A percentile compares a stretch with the other conserved stretches of the same genome.
phyloP scores from a whole-genome alignment of 2,329 filamentous ascomycete species.

The Leptographium wingfieldii region DNA sequence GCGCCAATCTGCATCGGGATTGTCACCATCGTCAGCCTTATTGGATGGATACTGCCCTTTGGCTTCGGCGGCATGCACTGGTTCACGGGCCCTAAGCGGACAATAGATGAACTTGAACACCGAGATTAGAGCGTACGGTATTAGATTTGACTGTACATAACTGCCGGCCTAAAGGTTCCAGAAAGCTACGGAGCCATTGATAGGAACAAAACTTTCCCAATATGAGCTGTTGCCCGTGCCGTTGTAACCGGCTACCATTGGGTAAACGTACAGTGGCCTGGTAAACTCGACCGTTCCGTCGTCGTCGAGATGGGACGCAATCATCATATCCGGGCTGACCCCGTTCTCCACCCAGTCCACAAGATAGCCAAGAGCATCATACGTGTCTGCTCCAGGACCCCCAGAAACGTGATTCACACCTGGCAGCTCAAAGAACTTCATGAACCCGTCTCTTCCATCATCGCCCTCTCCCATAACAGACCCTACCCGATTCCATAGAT shows the following conservation, averaged over 20 bases:
- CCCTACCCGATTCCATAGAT: neutral
- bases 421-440: neutral
- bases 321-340: neutral
- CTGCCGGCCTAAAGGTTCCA: neutral
- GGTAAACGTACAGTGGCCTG: neutral
- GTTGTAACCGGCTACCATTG: neutral
- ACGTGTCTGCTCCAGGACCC: neutral
- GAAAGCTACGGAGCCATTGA: slow-evolving; percentile 4
- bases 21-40: slow-evolving; percentile 21
- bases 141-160: slow-evolving; percentile 46
- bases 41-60: slow-evolving; percentile 23
- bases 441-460: neutral
- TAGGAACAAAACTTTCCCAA: slow-evolving; percentile 1
- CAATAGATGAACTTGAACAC: slow-evolving; percentile 14
- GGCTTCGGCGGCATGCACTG: slow-evolving; percentile 21
- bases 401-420: neutral
- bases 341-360: slow-evolving; percentile 1
- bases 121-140: slow-evolving; percentile 26
- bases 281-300: neutral
- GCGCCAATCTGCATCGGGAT: slow-evolving; percentile 25
- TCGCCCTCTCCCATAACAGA: neutral
- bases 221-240: neutral
- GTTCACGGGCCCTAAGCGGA: slow-evolving; percentile 25
- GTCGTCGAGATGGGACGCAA: neutral
- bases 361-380: neutral